Conservation (phyloP, 495 filamentous ascomycete species). For the Lindgomyces ingoldianus region DNA sequence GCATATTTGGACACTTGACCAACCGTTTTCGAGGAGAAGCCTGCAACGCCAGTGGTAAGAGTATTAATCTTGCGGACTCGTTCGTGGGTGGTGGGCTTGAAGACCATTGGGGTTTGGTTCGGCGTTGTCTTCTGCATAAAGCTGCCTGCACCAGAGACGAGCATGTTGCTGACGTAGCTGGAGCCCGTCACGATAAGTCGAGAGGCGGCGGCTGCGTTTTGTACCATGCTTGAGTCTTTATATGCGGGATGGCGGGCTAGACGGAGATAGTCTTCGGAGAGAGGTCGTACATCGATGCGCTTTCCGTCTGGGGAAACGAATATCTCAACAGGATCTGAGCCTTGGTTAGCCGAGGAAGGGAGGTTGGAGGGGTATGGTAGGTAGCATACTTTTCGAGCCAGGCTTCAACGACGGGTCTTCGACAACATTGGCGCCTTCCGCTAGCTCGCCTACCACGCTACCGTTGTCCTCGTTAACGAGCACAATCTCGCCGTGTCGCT, state of each 20-base stretch:
- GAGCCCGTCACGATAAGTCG: slow-evolving; percentile 89
- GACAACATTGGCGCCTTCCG: slow-evolving; percentile 76
- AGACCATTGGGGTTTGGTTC: slow-evolving; percentile 74
- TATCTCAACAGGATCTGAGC: slow-evolving; percentile 84
- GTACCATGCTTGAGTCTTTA: slow-evolving; percentile 79
- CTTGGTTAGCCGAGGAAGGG: slow-evolving; percentile 21
- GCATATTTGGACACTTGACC: slow-evolving; percentile 77
- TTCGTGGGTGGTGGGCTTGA: slow-evolving; percentile 80
- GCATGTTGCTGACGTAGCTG: slow-evolving; percentile 70
- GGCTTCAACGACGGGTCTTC: slow-evolving; percentile 71
- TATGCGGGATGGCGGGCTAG: slow-evolving; percentile 88
- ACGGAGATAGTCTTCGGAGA: slow-evolving; percentile 75
- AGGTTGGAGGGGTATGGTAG: slow-evolving; percentile 3
- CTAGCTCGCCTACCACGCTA: slow-evolving; percentile 87
- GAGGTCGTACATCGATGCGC: slow-evolving; percentile 72
- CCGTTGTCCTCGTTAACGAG: slow-evolving; percentile 92
- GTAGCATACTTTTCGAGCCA: slow-evolving; percentile 78
- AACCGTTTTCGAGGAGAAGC: slow-evolving; percentile 79
- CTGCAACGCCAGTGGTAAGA: slow-evolving; percentile 73
- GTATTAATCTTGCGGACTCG: slow-evolving; percentile 83
- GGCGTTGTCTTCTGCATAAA: slow-evolving; percentile 81
- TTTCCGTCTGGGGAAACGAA: slow-evolving; percentile 73
- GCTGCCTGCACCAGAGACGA: slow-evolving; percentile 73
- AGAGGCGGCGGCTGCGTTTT: slow-evolving; percentile 85
- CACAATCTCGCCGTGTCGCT: slow-evolving; percentile 71